These are phyloP conservation scores for Trichoderma endophyticum DNA, from an alignment of 2,329 filamentous ascomycete species.

Conservation along the genomic window DNA sequence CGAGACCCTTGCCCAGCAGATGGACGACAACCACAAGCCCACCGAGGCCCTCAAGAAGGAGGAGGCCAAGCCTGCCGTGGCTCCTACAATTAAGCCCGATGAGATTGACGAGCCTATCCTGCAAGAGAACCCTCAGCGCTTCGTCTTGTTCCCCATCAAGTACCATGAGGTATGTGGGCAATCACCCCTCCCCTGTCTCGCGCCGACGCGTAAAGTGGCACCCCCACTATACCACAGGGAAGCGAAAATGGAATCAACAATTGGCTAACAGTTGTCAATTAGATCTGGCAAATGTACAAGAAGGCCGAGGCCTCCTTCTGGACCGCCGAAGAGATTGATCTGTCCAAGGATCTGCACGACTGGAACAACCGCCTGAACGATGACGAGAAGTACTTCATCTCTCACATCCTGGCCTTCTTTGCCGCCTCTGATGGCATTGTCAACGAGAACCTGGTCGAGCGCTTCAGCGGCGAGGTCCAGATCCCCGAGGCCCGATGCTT, in stretches of 20 bases:
- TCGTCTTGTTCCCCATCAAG: conserved; percentile 98
- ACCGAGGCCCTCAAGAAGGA: conserved; percentile 43
- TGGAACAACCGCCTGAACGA: conserved; percentile 98
- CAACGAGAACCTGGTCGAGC: conserved; percentile 98
- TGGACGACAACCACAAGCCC: conserved; percentile 61
- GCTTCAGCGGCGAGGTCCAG: conserved; percentile 95
- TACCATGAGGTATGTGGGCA: conserved; percentile 84
- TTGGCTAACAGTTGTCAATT: conserved; percentile 36
- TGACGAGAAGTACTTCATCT: conserved; percentile 97
- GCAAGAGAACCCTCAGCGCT: conserved; percentile 91
- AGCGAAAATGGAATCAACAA: conserved; percentile 5
- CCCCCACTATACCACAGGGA: conserved; percentile 14
- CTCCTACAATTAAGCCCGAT: conserved; percentile 58
- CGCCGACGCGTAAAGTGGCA: conserved; percentile 67
- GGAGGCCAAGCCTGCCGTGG: conserved; percentile 30
- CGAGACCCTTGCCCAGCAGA: conserved; percentile 51
- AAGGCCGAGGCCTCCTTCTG: conserved; percentile 99
- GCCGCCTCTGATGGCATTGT: conserved; percentile 98
- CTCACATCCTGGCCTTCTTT: conserved; percentile 98
- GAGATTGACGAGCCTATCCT: conserved; percentile 87
- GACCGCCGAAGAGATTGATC: conserved; percentile 98
- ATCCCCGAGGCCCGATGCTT: conserved; percentile 98
- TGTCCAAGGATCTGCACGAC: conserved; percentile 98
- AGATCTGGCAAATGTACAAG: conserved; percentile 99
- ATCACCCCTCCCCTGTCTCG: conserved; percentile 33